Conservation (phyloP, 768 basidiomycete species). For the Psilocybe azurescens region DNA sequence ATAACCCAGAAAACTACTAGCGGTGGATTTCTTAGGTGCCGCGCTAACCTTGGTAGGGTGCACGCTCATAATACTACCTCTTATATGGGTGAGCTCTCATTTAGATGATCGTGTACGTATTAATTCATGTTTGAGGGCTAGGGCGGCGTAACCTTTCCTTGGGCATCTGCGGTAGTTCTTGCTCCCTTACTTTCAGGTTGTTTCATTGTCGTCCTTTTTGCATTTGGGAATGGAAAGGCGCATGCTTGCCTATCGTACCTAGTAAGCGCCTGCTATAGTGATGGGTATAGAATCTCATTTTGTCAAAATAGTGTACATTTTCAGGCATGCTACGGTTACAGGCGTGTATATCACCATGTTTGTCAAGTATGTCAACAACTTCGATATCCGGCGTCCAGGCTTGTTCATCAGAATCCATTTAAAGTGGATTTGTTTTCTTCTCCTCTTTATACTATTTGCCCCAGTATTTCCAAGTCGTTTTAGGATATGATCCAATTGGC, state of each 20-base stretch:
- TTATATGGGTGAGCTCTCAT: slow-evolving; percentile 64
- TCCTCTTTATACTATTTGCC: slow-evolving; percentile 76
- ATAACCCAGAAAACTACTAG: slow-evolving; percentile 58
- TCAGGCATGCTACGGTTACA: slow-evolving; percentile 66
- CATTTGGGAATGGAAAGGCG: slow-evolving; percentile 75
- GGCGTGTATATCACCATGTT: slow-evolving; percentile 76
- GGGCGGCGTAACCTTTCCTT: slow-evolving; percentile 78
- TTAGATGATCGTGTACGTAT: neutral
- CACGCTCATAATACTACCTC: slow-evolving; percentile 66
- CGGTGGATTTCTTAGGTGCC: slow-evolving; percentile 68
- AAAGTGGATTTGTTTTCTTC: slow-evolving; percentile 64
- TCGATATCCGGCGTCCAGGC: neutral
- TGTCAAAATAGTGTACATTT: slow-evolving; percentile 85
- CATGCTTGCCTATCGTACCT: slow-evolving; percentile 74
- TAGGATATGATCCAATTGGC: slow-evolving; percentile 68
- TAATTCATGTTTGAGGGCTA: slow-evolving; percentile 21
- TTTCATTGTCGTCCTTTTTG: slow-evolving; percentile 63
- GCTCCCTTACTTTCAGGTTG: slow-evolving; percentile 62
- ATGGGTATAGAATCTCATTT: too few relatives aligned
- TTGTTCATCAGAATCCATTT: neutral
- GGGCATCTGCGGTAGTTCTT: slow-evolving; percentile 70
- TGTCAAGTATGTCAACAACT: slow-evolving; percentile 51
- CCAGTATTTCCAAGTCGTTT: slow-evolving; percentile 75
- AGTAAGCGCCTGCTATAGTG: slow-evolving; percentile 41
- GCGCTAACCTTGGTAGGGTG: slow-evolving; percentile 63